Evolutionary conservation across 176 grass and related monocot genomes (phyloP).

Genomic region (Urochloa ruziziensis): DNA sequence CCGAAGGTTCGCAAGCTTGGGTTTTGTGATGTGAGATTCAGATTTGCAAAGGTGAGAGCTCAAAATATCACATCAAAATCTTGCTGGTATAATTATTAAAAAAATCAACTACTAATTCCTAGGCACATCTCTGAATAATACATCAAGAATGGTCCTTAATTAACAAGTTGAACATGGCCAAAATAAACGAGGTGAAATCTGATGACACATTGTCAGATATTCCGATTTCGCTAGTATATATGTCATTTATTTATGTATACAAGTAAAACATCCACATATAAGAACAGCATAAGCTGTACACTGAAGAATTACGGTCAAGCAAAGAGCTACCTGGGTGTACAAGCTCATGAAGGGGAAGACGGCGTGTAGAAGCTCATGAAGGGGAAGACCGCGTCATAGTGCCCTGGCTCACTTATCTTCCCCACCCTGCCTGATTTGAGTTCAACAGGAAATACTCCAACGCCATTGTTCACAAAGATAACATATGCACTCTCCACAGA

Average conservation of each 20-base stretch:
- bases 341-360: conserved; percentile 8
- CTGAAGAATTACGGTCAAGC: background rate
- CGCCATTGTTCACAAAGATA: background rate
- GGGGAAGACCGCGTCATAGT: background rate
- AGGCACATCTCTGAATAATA: background rate
- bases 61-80: too few species aligned
- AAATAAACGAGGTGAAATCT: too few species aligned
- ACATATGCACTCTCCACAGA: background rate
- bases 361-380: background rate
- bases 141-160: background rate
- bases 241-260: background rate
- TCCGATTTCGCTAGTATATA: background rate
- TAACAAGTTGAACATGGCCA: background rate
- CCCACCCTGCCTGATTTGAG: background rate
- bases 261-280: too few species aligned
- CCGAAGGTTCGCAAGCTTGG: background rate
- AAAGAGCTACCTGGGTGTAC: conserved; percentile 1
- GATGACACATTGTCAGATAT: background rate
- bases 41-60: background rate
- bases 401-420: background rate
- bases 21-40: background rate
- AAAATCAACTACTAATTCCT: background rate
- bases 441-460: conserved; percentile 7
- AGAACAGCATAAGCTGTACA: too few species aligned
- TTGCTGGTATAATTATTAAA: background rate